Evolutionary conservation across 1,284 basidiomycete genomes (phyloP).

Genomic region (Leucoagaricus sp.): DNA sequence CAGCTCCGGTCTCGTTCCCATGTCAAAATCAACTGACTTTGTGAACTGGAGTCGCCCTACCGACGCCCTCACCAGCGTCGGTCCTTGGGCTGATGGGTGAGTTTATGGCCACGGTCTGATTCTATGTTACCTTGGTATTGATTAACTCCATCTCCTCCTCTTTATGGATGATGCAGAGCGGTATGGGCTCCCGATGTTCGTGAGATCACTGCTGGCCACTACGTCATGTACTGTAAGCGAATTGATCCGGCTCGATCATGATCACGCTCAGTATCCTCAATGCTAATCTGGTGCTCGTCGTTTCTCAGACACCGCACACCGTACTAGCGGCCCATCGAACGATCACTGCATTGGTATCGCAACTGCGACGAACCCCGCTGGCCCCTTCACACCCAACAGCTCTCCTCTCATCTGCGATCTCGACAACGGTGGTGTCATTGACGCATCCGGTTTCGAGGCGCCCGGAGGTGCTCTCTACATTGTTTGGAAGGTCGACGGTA

Average conservation of each 20-base stretch:
- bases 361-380: not conserved
- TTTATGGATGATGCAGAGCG: not conserved
- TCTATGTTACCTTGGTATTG: not conserved
- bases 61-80: not conserved
- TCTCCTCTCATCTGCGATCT: conserved; percentile 4
- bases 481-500: conserved; percentile 1
- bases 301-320: not conserved
- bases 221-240: conserved; percentile 4
- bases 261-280: not conserved
- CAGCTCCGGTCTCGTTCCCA: not conserved
- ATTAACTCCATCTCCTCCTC: too few relatives aligned
- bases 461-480: conserved; percentile 4
- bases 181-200: conserved; percentile 1
- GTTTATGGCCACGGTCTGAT: not conserved
- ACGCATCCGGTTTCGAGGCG: not conserved
- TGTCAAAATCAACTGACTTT: not conserved
- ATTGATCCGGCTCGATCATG: not conserved
- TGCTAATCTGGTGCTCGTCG: not conserved
- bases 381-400: not conserved
- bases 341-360: not conserved
- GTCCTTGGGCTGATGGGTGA: conserved; percentile 2
- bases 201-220: conserved; percentile 2
- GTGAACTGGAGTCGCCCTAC: not conserved
- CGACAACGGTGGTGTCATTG: not conserved
- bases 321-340: not conserved